Conservation (phyloP, 202 grass and related monocot genomes). For the Brachypodium distachyon region DNA sequence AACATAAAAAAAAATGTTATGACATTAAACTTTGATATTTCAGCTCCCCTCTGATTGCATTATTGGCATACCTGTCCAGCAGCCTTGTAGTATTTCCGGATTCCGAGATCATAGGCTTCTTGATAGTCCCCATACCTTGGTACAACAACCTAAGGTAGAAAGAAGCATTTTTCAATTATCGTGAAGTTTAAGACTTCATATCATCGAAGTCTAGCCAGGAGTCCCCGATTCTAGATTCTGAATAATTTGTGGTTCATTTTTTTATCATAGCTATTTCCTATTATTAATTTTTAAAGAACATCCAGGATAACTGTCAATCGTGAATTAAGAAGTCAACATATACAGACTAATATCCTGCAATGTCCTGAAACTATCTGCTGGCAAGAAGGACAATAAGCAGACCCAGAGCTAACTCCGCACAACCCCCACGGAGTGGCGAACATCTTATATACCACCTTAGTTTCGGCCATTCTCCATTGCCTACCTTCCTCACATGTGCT, state of each 20-base stretch:
- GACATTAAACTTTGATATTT: not conserved
- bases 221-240: not conserved
- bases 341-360: no score
- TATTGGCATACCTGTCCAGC: constrained; percentile 56
- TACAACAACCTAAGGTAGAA: constrained; percentile 68
- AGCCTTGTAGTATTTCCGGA: constrained; percentile 71
- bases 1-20: not conserved
- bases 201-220: not conserved
- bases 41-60: not conserved
- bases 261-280: not conserved
- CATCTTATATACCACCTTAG: not conserved
- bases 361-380: not conserved
- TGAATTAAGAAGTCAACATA: no score
- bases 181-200: not conserved
- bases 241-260: not conserved
- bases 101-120: constrained; percentile 57
- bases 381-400: not conserved
- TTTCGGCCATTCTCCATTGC: not conserved
- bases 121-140: constrained; percentile 77
- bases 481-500: no score
- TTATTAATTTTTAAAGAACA: not conserved
- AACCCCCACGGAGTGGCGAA: not conserved
- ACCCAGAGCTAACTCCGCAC: not conserved
- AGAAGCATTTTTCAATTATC: not conserved
- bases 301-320: not conserved